Evolutionary conservation across 2,329 filamentous ascomycete genomes (phyloP).

Genomic region (Verticillium nonalfalfae): DNA sequence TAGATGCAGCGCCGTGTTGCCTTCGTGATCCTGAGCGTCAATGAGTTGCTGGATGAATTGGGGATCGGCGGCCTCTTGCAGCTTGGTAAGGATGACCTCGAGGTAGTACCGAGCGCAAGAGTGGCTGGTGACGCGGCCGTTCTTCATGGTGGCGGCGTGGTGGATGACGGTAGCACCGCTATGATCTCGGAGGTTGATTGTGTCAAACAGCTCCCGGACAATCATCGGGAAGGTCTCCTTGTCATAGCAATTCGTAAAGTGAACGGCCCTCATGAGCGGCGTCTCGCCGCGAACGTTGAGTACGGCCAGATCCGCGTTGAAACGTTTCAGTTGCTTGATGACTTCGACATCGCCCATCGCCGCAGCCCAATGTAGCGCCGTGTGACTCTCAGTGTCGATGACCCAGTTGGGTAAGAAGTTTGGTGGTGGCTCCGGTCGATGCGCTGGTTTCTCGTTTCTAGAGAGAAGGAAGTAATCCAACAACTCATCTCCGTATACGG

Average conservation of each 20-base stretch:
- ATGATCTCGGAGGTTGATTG: conserved; percentile 72
- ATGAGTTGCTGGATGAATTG: conserved; percentile 72
- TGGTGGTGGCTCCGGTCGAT: conserved; percentile 69
- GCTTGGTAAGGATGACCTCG: conserved; percentile 81
- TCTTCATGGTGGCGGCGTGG: conserved; percentile 85
- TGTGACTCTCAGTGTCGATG: conserved; percentile 92
- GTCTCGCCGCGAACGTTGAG: conserved; percentile 75
- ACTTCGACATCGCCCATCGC: conserved; percentile 96
- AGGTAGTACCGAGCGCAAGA: conserved; percentile 90
- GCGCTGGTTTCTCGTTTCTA: conserved; percentile 68
- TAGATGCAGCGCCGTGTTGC: conserved; percentile 77
- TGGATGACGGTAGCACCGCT: conserved; percentile 87
- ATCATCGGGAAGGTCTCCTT: conserved; percentile 85
- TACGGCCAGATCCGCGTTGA: conserved; percentile 67
- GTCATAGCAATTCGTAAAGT: conserved; percentile 96
- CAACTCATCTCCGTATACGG: conserved; percentile 85
- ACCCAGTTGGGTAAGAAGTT: conserved; percentile 84
- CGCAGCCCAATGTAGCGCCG: conserved; percentile 92
- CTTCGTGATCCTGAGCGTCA: conserved; percentile 76
- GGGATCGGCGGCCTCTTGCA: conserved; percentile 71
- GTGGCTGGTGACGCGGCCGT: conserved; percentile 74
- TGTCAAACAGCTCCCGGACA: conserved; percentile 75
- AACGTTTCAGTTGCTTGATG: conserved; percentile 77
- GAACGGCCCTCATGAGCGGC: conserved; percentile 86
- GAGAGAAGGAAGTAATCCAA: conserved; percentile 93